These are phyloP conservation scores for Limonium bicolor DNA, from an alignment of 148 eudicot species.

Conservation along the genomic window DNA sequence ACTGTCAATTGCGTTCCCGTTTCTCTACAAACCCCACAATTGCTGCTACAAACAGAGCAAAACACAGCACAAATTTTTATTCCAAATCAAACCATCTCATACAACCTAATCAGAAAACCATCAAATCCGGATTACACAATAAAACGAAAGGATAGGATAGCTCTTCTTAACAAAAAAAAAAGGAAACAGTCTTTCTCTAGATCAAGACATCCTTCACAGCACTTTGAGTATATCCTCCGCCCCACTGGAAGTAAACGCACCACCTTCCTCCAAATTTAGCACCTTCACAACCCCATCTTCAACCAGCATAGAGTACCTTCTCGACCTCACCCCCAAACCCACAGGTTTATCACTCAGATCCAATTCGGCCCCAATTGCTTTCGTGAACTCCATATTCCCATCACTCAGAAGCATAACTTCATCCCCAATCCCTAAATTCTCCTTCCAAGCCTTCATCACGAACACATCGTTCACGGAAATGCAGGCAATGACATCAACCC, in stretches of 20 bases:
- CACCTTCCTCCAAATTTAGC: constrained; percentile 83
- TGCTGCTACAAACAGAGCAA: no score
- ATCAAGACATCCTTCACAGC: no score
- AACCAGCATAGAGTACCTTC: constrained; percentile 72
- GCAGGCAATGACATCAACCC: constrained; percentile 69
- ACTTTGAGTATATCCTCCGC: constrained; percentile 78
- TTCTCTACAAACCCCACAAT: no score
- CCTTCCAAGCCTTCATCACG: constrained; percentile 88
- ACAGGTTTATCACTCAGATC: constrained; percentile 77
- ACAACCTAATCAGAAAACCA: no score
- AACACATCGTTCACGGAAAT: constrained; percentile 77
- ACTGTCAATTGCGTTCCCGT: no score
- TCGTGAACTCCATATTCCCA: constrained; percentile 67
- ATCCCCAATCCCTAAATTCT: constrained; percentile 22
- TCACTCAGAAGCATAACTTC: constrained; percentile 62
- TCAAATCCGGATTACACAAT: no score
- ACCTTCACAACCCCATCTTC: constrained; percentile 83
- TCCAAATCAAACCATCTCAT: no score
- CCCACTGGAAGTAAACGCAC: constrained; percentile 69
- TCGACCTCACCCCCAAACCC: constrained; percentile 62
- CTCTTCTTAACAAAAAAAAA: no score
- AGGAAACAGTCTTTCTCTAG: no score
- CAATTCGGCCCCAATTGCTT: constrained; percentile 66
- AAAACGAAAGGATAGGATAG: no score
- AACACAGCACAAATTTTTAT: no score